These are phyloP conservation scores for Rubroshorea leprosula DNA, from an alignment of 345 rosid species.

Conservation along the genomic window DNA sequence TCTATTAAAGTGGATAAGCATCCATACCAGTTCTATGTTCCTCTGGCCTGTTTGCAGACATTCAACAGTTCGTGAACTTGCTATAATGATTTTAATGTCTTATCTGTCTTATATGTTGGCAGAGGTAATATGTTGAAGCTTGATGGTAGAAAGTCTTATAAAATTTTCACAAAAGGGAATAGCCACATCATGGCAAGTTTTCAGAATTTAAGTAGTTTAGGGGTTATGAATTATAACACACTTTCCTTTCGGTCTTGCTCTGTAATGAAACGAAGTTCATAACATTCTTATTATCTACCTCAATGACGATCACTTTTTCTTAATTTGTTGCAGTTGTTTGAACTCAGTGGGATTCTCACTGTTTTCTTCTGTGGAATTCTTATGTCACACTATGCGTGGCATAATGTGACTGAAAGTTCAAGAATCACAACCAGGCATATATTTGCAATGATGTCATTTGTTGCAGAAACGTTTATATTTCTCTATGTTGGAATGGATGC, in stretches of 20 bases:
- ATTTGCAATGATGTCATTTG: constrained; percentile 81
- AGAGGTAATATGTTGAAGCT: constrained; percentile 42
- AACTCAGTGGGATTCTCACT: constrained; percentile 83
- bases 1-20: too few relatives aligned
- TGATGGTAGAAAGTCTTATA: neutral
- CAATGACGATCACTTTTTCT: too few relatives aligned
- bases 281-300: too few relatives aligned
- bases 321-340: constrained; percentile 50
- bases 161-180: neutral
- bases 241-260: too few relatives aligned
- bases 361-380: constrained; percentile 85
- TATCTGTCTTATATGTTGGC: constrained; percentile 84
- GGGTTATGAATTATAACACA: too few relatives aligned
- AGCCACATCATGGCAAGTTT: neutral
- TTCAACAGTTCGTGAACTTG: constrained; percentile 68
- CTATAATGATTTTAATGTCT: constrained; percentile 77
- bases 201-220: neutral
- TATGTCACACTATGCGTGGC: constrained; percentile 85
- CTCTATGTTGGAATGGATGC: constrained; percentile 95
- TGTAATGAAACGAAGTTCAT: too few relatives aligned
- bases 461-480: constrained; percentile 88
- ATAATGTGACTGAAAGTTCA: constrained; percentile 67
- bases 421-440: constrained; percentile 82
- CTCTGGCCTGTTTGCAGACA: constrained; percentile 45
- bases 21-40: neutral